Conservation (phyloP, 2,329 filamentous ascomycete genomes). For the Neophaeococcomyces mojaviensis region DNA sequence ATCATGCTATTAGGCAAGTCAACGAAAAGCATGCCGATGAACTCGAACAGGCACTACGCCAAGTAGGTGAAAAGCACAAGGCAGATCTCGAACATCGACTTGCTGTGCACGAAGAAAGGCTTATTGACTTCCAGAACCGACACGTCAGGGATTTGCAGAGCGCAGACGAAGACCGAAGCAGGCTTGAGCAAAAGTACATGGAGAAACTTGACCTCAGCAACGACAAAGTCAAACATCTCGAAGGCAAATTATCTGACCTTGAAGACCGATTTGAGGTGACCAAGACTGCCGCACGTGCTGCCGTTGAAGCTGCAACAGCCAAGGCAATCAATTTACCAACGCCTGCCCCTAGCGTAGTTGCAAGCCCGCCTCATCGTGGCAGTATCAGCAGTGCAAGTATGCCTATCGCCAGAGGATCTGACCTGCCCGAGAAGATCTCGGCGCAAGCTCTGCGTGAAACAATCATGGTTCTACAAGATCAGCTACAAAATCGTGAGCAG, state of each 20-base stretch:
- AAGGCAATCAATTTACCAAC: conserved; percentile 33
- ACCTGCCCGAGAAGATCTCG: conserved; percentile 76
- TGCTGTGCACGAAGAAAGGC: conserved; percentile 61
- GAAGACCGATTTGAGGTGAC: conserved; percentile 89
- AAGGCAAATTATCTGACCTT: conserved; percentile 75
- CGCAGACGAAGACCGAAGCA: conserved; percentile 71
- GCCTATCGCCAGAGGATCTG: conserved; percentile 36
- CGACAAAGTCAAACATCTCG: conserved; percentile 75
- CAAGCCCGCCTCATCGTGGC: conserved; percentile 34
- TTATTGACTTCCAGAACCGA: conserved; percentile 68
- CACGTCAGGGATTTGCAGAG: conserved; percentile 68
- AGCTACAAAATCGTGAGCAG: conserved; percentile 86
- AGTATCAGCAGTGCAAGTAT: conserved; percentile 37
- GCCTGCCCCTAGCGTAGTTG: conserved; percentile 26
- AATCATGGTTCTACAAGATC: conserved; percentile 92
- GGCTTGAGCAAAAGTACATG: conserved; percentile 68
- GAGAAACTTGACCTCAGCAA: conserved; percentile 76
- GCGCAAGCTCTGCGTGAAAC: conserved; percentile 92
- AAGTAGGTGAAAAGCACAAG: conserved; percentile 40
- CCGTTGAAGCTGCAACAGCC: conserved; percentile 62
- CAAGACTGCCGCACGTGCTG: conserved; percentile 76
- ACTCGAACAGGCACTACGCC: conserved; percentile 42
- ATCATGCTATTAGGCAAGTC: conserved; percentile 49
- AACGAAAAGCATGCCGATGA: conserved; percentile 36
- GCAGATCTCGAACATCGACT: conserved; percentile 1